phyloP scores from a whole-genome alignment of 2,329 filamentous ascomycete genomes.

The Lachnellula occidentalis region DNA sequence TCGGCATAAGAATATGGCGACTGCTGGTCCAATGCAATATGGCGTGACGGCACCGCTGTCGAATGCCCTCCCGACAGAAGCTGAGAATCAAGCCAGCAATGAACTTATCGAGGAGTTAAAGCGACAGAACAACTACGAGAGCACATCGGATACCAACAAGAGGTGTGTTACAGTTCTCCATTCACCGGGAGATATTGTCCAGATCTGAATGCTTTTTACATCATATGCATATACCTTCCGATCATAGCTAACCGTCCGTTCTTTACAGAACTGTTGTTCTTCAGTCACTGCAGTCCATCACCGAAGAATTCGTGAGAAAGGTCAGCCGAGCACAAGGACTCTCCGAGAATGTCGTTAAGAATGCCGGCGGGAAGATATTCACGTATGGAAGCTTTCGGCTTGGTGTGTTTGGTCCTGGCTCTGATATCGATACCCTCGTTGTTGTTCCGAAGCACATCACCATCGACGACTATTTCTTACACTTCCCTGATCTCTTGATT shows the following conservation, averaged over 20 bases:
- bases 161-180: conserved; percentile 46
- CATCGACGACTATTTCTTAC: conserved; percentile 85
- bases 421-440: conserved; percentile 95
- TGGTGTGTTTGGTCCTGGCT: conserved; percentile 89
- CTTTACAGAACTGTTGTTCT: conserved; percentile 56
- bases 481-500: conserved; percentile 76
- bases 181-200: neutral
- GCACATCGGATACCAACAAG: conserved; percentile 73
- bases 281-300: conserved; percentile 69
- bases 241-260: conserved; percentile 7
- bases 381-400: conserved; percentile 94
- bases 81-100: conserved; percentile 72
- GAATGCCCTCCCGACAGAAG: conserved; percentile 64
- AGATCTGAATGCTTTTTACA: neutral
- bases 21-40: conserved; percentile 21
- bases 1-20: conserved; percentile 26
- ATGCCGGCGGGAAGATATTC: conserved; percentile 86
- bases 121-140: conserved; percentile 87
- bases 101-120: conserved; percentile 79
- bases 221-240: neutral
- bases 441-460: conserved; percentile 85
- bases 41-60: conserved; percentile 87
- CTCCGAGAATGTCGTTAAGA: conserved; percentile 71
- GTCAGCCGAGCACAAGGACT: conserved; percentile 56
- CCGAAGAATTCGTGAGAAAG: conserved; percentile 78